phyloP scores from a whole-genome alignment of 192 early-diverging fungal genomes.

The Entomortierella beljakovae region DNA sequence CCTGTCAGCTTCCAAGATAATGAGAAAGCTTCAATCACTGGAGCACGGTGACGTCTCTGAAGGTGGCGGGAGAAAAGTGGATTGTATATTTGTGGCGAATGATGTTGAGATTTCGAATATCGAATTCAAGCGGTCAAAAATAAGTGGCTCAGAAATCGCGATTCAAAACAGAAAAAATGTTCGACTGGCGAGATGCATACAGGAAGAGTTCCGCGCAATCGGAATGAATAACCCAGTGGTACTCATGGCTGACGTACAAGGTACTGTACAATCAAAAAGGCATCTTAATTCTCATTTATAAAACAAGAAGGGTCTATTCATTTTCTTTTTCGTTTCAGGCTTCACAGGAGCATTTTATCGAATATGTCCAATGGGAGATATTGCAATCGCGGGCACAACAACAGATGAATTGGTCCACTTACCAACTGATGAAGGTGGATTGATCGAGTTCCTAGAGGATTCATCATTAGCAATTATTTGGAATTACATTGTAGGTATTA shows the following conservation, averaged over 20 bases:
- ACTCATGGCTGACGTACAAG: conserved; percentile 20
- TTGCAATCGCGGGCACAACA: conserved; percentile 21
- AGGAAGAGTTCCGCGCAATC: conserved; percentile 5
- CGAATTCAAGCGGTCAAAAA: conserved; percentile 12
- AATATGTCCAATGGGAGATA: conserved; percentile 24
- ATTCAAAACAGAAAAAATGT: conserved; percentile 36
- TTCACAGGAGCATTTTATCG: conserved; percentile 27
- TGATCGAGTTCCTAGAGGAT: conserved; percentile 19
- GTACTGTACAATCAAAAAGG: neutral
- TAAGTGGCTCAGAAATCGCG: conserved; percentile 3
- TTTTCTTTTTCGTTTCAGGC: conserved; percentile 9
- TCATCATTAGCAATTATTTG: conserved; percentile 16
- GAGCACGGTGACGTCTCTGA: conserved; percentile 18
- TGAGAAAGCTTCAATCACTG: conserved; percentile 2
- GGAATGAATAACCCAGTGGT: conserved; percentile 8
- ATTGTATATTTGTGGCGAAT: conserved; percentile 9
- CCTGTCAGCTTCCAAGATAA: conserved; percentile 14
- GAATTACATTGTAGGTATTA: conserved; percentile 23
- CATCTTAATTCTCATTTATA: neutral
- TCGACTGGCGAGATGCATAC: conserved; percentile 21
- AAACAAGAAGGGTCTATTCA: neutral
- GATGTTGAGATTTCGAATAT: conserved; percentile 32
- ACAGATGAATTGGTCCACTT: conserved; percentile 11
- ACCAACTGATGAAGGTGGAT: neutral
- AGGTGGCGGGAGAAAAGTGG: conserved; percentile 12